These are phyloP conservation scores for Rickenella mellea DNA, from an alignment of 768 basidiomycete genomes.

Conservation along the genomic window DNA sequence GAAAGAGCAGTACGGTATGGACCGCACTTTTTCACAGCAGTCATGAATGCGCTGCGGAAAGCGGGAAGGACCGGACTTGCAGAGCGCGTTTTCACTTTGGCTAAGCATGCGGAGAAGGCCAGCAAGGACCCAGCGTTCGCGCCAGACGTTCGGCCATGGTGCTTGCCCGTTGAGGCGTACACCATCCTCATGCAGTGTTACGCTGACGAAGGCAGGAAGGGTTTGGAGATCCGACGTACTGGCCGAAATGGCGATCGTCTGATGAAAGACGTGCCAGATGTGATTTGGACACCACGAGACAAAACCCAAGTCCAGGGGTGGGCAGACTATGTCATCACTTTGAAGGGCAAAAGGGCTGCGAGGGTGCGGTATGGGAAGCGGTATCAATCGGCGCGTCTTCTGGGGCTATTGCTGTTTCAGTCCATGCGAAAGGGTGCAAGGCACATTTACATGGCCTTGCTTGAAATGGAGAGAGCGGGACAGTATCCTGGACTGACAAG, in stretches of 20 bases:
- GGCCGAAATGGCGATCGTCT: constrained; percentile 3
- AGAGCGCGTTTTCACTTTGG: constrained; percentile 57
- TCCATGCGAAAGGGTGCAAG: constrained; percentile 25
- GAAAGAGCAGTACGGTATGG: constrained; percentile 40
- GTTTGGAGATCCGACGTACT: constrained; percentile 9
- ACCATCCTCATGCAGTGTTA: constrained; percentile 65
- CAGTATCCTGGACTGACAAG: constrained; percentile 10
- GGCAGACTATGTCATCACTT: constrained; percentile 21
- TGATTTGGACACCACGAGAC: constrained; percentile 11
- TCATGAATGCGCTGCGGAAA: constrained; percentile 55
- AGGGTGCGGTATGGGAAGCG: constrained; percentile 12
- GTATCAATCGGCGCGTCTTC: constrained; percentile 1
- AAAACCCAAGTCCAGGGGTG: constrained; percentile 23
- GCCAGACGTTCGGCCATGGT: constrained; percentile 41
- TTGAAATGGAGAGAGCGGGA: constrained; percentile 13
- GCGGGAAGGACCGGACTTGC: constrained; percentile 43
- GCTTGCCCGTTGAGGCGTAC: constrained; percentile 55
- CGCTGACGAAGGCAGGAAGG: constrained; percentile 30
- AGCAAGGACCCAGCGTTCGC: constrained; percentile 33
- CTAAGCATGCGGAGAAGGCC: constrained; percentile 43
- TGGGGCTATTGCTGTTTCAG: constrained; percentile 23
- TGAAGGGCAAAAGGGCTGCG: constrained; percentile 4
- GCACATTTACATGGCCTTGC: constrained; percentile 17
- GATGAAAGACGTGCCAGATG: not conserved
- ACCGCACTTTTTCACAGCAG: constrained; percentile 46